Evolutionary conservation across 2,329 filamentous ascomycete genomes (phyloP), one percentile per base, ranked within the genome.

Genomic region (Colletotrichum sp.): DNA sequence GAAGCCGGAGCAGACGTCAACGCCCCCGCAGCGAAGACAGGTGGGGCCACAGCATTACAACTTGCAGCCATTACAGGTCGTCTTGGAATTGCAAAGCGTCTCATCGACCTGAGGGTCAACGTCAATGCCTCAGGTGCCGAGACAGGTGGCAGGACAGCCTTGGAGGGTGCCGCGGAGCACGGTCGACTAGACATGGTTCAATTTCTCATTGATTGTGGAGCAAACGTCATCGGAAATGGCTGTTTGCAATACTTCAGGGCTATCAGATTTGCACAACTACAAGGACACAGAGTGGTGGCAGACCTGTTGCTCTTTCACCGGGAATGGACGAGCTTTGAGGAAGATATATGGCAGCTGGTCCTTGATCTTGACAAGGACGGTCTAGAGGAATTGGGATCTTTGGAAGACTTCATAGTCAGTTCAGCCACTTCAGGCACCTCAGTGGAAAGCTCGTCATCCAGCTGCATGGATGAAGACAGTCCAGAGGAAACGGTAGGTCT

Each of bases 161-260:
- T 59, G 1, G 55, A 28, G 15, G 55, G 55, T 28, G 55, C 55
- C 0, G 8, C 55, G 0, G 55, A 59, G 4, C 1, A 28, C 9
- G 55, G 55, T 0, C 15, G 55, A 28, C 2, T 59, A 28, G 55
- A 59, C 2, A 59, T 28, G 55, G 24, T 28, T 0, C 55, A 59
- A 0, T 0, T 59, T 28, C 55, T 59, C 0, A 2, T 59, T 12
- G 16, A 18, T 0, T 18, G 3, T 1, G 26, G 26, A 9, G 55
- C 55, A 0, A 3, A 10, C 0, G 15, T 28, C 16, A 3, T 5
- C 2, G 55, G 22, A 4, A 5, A 59, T 1, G 22, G 26, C 0
- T 10, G 24, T 4, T 18, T 18, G 2, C 24, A 59, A 3, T 59
- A 59, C 0, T 28, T 28, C 8, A 59, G 1, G 5, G 55, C 55